phyloP scores from a whole-genome alignment of 331 rosid genomes.

The Dryas integrifolia region DNA sequence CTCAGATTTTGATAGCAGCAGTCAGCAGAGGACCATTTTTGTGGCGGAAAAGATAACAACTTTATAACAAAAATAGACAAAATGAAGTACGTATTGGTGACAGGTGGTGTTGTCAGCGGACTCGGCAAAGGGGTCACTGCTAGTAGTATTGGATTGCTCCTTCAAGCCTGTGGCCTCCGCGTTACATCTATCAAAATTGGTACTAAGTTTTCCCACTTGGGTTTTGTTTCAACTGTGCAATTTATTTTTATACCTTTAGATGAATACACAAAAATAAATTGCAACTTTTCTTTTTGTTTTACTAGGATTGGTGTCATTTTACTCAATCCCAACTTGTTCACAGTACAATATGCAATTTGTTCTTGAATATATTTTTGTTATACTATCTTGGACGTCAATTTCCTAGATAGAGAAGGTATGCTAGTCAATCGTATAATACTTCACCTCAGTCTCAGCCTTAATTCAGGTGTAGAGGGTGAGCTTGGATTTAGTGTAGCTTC shows the following conservation, averaged over 20 bases:
- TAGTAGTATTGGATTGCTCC: constrained; percentile 79
- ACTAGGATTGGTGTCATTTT: background rate
- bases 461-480: background rate
- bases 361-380: background rate
- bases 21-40: constrained; percentile 31
- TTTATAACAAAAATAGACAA: constrained; percentile 6
- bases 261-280: constrained; percentile 3
- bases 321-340: background rate
- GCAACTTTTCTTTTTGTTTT: background rate
- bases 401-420: background rate
- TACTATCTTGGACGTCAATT: background rate
- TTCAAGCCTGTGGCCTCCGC: constrained; percentile 81
- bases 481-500: background rate
- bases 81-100: constrained; percentile 89
- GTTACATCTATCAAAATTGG: constrained; percentile 89
- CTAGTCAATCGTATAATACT: background rate
- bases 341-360: background rate
- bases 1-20: constrained; percentile 27
- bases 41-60: constrained; percentile 3
- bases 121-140: constrained; percentile 95
- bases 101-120: constrained; percentile 96
- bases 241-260: background rate
- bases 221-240: constrained; percentile 1
- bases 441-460: background rate
- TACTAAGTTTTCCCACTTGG: constrained; percentile 24